Evolutionary conservation across 2,329 filamentous ascomycete genomes (phyloP), one percentile per base, ranked within the genome.

Genomic region (Pseudohalonectria lignicola): DNA sequence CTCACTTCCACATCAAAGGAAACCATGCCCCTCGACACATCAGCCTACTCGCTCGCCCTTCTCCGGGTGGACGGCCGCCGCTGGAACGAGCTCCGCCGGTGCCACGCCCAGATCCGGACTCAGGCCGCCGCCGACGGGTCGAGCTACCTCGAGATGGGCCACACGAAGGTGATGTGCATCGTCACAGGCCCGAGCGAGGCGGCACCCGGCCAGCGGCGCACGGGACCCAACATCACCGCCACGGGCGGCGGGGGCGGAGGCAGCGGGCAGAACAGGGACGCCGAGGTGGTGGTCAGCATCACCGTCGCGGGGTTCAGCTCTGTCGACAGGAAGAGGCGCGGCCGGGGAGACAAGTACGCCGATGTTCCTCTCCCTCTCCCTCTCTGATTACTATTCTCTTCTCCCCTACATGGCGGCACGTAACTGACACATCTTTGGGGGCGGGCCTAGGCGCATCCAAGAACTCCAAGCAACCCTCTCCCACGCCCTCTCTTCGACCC

Each of bases 161-260:
- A 96, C 63, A 98, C 92, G 17, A 92, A 94, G 56, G 82, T 98
- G 49, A 85, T 96, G 62, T 95, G 90, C 62, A 86, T 88, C 18
- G 80, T 98, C 34, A 78, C 80, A 2, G 92, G 92, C 0, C 92
- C 92, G 0, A 77, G 75, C 28, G 92, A 98, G 61, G 71, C 59
- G 8, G 53, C 54, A 6, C 63, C 63, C 38, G 52, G 50, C 18
- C 62, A 63, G 37, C 60, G 55, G 49, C 21, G 72, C 36, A 61
- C 71, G 48, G 59, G 65, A 42, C 55, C 61, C 21, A 60, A 71
- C 41, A 61, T 64, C 9, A 61, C 66, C 12, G 57, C 57, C 1
- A 65, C 63, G 3, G 54, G 51, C 31, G 51, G 49, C 13, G 47
- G 45, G 26, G 52, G 46, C 3, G 49, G 43, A 3, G 50, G 47